Evolutionary conservation across 192 early-diverging fungal genomes (phyloP), one percentile per base, ranked within the genome.

Genomic region (Jimgerdemannia flammicorona): DNA sequence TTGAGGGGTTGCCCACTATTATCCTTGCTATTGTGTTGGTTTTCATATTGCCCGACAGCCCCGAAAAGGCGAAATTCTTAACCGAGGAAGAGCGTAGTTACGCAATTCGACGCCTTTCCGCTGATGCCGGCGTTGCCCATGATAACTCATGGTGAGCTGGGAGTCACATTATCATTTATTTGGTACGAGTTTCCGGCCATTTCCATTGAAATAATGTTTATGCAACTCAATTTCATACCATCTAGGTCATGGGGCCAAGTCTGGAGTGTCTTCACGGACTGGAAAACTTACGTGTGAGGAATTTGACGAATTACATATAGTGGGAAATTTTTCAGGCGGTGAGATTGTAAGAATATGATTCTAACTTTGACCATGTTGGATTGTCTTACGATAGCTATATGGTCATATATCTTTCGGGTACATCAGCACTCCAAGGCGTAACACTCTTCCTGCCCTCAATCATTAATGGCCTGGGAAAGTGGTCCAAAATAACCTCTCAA

Each of bases 1-100:
- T 90, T 40, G 88, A 91, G 73, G 93, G 91, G n/a, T 66, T 90
- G 29, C 86, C 88, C 0, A 78, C 88, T 1, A 78, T 89, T 39
- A n/a, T 83, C 0, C 64, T 81, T 54, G 79, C 82, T 40, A 42
- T 77, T 3, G 40, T 83, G n/a, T 72, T 80, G 18, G 81, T 75
- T 66, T 84, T 83, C 68, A 49, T 82, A 54, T 69, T 87, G 19
- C 86, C 85, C 39, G 74, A 86, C 66, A 78, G 64, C 66, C 85
- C 85, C 14, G 80, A 68, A 19, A 68, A 68, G 18, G 67, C 67
- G 19, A 20, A 41, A 1, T 68, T 68, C 40, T 18, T 68, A 19
- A 68, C 7, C 19, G 67, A 68, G 19, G 67, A 68, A 40, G 67
- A 68, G 19, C 67, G 67, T 14, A 78, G 81, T 14, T 54, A 85